phyloP scores from a whole-genome alignment of 192 early-diverging fungal genomes.

The Umbelopsis sp. region DNA sequence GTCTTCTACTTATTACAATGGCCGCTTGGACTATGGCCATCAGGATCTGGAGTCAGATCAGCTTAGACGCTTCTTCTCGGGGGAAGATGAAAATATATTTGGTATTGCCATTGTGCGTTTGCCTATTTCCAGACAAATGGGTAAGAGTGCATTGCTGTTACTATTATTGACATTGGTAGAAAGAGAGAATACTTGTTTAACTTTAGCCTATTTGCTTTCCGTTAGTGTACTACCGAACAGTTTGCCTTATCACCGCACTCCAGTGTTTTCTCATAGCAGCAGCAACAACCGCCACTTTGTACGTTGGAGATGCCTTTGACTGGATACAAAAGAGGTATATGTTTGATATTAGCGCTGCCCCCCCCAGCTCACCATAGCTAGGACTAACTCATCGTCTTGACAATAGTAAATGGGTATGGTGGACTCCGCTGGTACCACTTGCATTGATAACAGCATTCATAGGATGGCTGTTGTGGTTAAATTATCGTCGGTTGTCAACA shows the following conservation, averaged over 20 bases:
- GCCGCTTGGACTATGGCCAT: background rate
- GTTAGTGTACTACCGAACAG: constrained; percentile 17
- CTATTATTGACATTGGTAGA: background rate
- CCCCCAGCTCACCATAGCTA: too few species aligned
- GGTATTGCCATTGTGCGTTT: constrained; percentile 25
- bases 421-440: constrained; percentile 23
- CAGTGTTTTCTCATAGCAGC: constrained; percentile 17
- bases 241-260: constrained; percentile 10
- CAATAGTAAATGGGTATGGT: constrained; percentile 23
- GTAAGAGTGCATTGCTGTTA: constrained; percentile 21
- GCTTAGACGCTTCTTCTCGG: constrained; percentile 24
- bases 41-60: background rate
- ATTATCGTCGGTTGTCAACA: constrained; percentile 17
- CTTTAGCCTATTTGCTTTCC: background rate
- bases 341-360: too few species aligned
- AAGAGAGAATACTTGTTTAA: background rate
- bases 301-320: constrained; percentile 13
- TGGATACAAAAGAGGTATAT: constrained; percentile 28
- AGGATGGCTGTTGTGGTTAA: constrained; percentile 26
- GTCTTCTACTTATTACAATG: constrained; percentile 18
- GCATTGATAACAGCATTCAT: constrained; percentile 1
- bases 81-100: constrained; percentile 33
- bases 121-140: constrained; percentile 27
- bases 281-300: background rate
- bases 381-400: background rate